A percentile compares a stretch with the other conserved stretches of the same genome.
These are phyloP conservation scores for Corniculantispora saksenae DNA, from an alignment of 2,329 filamentous ascomycete genomes.

Conservation along the genomic window DNA sequence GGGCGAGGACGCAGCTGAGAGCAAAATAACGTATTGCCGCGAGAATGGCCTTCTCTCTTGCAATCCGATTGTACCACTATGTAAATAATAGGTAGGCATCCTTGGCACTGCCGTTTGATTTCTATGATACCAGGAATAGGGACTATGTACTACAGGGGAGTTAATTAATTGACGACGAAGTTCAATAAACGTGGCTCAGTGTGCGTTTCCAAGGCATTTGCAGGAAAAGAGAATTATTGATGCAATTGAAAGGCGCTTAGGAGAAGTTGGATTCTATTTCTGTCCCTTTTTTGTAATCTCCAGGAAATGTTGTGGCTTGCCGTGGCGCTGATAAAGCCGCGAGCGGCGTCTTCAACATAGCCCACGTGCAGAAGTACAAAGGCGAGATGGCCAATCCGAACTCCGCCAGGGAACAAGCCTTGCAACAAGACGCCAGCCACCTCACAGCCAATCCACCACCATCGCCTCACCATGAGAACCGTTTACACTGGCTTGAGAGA, in stretches of 20 bases:
- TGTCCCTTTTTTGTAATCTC: background rate
- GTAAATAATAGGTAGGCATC: background rate
- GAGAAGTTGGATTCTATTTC: too few species aligned
- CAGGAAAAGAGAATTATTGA: too few species aligned
- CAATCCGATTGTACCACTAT: background rate
- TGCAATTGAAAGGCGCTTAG: too few species aligned
- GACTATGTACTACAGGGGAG: too few species aligned
- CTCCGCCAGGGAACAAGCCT: background rate
- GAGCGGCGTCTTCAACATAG: background rate
- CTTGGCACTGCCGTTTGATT: background rate
- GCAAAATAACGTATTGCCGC: background rate
- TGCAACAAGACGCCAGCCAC: background rate
- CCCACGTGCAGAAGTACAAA: constrained; percentile 1
- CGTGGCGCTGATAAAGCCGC: background rate
- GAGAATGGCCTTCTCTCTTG: too few species aligned
- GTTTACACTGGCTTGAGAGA: too few species aligned
- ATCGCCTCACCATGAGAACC: too few species aligned
- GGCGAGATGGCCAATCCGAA: background rate
- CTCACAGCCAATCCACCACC: background rate
- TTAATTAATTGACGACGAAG: too few species aligned
- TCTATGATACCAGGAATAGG: too few species aligned
- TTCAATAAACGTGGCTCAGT: too few species aligned
- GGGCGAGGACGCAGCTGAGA: constrained; percentile 11
- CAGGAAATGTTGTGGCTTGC: background rate
- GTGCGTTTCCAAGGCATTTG: too few species aligned